phyloP scores from a whole-genome alignment of 2,329 filamentous ascomycete genomes.

The Cercospora sp. region DNA sequence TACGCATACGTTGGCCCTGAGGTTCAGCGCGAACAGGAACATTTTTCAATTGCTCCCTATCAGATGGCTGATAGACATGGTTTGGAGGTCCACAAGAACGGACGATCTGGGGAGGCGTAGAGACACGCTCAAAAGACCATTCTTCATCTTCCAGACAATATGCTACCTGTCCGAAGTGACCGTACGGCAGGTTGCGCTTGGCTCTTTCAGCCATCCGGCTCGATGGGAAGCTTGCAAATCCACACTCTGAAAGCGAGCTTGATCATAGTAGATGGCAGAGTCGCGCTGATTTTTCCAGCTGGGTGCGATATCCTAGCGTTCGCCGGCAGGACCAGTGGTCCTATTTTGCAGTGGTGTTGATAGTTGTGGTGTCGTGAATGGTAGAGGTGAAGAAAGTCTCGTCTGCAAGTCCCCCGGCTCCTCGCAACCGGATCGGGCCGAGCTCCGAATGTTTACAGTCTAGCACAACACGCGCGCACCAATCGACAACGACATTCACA shows the following conservation, averaged over 20 bases:
- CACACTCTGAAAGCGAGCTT: constrained; percentile 8
- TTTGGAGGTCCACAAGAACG: constrained; percentile 28
- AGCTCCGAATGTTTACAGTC: constrained; percentile 12
- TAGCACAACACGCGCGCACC: not conserved
- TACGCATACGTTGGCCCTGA: constrained; percentile 3
- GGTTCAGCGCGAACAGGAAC: not conserved
- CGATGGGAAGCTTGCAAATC: constrained; percentile 29
- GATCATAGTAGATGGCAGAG: constrained; percentile 26
- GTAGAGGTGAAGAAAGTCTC: not conserved
- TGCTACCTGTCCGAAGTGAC: constrained; percentile 53
- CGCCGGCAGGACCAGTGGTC: not conserved
- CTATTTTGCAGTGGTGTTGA: not conserved
- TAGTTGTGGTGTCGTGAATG: not conserved
- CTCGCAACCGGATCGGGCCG: constrained; percentile 10
- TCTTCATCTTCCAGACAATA: constrained; percentile 50
- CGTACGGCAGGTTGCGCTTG: constrained; percentile 52
- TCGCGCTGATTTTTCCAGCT: not conserved
- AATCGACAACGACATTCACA: not conserved
- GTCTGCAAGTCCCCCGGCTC: not conserved
- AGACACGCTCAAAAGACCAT: constrained; percentile 44
- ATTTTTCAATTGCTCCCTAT: not conserved
- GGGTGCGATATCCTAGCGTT: not conserved
- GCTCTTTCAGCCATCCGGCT: constrained; percentile 60
- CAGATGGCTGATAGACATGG: not conserved
- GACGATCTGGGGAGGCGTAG: constrained; percentile 18